Conservation (phyloP, 2,329 filamentous ascomycete genomes). For the Diaporthe humulicola region DNA sequence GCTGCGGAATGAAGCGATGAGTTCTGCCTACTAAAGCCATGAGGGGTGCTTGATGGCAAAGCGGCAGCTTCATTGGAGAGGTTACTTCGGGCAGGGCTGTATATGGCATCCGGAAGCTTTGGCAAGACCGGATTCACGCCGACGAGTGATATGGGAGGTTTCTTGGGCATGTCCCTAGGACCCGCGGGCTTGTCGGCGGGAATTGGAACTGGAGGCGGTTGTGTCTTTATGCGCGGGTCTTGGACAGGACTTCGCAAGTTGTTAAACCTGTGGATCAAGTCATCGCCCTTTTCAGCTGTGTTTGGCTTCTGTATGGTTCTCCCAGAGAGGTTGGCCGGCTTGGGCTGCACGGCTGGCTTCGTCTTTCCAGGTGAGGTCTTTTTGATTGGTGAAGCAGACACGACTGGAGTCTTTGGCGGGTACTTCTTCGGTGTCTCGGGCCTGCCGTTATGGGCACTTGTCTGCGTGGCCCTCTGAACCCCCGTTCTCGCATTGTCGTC, state of each 20-base stretch:
- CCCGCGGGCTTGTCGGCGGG: conserved; percentile 25
- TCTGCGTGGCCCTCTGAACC: conserved; percentile 58
- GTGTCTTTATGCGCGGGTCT: conserved; percentile 66
- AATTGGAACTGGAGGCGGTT: conserved; percentile 55
- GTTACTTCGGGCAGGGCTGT: conserved; percentile 82
- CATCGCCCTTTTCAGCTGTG: conserved; percentile 53
- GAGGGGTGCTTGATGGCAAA: conserved; percentile 74
- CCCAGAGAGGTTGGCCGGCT: conserved; percentile 76
- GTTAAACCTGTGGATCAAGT: conserved; percentile 69
- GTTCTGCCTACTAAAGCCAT: conserved; percentile 71
- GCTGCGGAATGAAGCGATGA: conserved; percentile 55
- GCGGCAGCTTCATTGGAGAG: conserved; percentile 75
- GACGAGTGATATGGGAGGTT: conserved; percentile 62
- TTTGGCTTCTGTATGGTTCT: conserved; percentile 61
- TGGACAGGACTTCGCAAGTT: conserved; percentile 66
- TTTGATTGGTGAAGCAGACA: not conserved
- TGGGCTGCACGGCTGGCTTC: conserved; percentile 71
- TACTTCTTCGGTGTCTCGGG: conserved; percentile 7
- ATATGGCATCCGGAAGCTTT: conserved; percentile 80
- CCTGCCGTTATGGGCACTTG: conserved; percentile 17
- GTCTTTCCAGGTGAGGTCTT: conserved; percentile 45
- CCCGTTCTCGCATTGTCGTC: conserved; percentile 75
- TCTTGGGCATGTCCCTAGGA: conserved; percentile 63
- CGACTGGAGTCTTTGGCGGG: not conserved
- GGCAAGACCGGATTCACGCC: conserved; percentile 71